Base-by-base conservation (phyloP, 768 basidiomycete genomes). In the Solioccasus polychromus region DNA sequence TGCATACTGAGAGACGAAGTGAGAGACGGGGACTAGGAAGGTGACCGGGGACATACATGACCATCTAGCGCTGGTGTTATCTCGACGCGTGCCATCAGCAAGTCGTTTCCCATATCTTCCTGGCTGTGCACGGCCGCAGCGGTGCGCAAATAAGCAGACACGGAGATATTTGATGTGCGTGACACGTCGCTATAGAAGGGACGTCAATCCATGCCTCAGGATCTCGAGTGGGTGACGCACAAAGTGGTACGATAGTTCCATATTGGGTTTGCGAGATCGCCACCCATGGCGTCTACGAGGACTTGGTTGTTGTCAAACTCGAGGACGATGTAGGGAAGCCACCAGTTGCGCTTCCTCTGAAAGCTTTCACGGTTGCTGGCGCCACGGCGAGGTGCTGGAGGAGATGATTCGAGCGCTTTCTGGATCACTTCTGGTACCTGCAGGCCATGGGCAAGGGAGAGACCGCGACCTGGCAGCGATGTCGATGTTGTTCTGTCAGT, bases 221-320 rank as follows among this genome's bases (percentile, higher is more conserved):
- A 24, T 18, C 4, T 5, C 36, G 9, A 4, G 22, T 12, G 42
- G 35, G 38, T 42, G 29, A 79, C 90, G 61, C 65, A 96, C 92
- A 98, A 99, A 51, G 92, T 83, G 24, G 96, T 90, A 30, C 88
- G 81, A 61, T 94, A 97, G 71, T 94, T 92, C 95, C 96, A 99
- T 39, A 90, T 78, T 3, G 96, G 96, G 55, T 76, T 83, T 11
- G 79, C 60, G 39, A 98, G 78, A 66, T 97, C 92, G n/a, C 95
- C 96, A 8, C 90, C 93, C 59, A 97, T 77, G 10, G 94, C 93
- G 71, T 98, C 95, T 45, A 98, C 85, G 54, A 99, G 71, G 57
- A 98, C 84, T 67, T 98, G 94, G 68, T 98, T 98, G 76, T 92
- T 92, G 71, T 92, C 89, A 72, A 94, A 95, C 70, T 97, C 94